These are phyloP conservation scores for Aspergillus texensis DNA, from an alignment of 2,329 filamentous ascomycete genomes.

Conservation along the genomic window DNA sequence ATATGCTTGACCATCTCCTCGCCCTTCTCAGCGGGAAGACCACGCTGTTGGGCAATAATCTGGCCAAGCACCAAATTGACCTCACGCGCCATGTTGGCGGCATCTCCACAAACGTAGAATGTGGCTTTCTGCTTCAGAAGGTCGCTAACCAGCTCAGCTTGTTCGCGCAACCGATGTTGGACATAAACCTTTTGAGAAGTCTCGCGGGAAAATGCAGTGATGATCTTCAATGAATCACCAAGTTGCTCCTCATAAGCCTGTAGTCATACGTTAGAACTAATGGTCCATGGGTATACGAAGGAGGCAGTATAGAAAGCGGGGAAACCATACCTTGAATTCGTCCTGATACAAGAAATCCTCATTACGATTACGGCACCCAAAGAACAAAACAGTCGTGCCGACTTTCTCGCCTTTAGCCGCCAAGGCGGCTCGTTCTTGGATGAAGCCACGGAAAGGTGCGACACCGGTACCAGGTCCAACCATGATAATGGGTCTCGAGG, in stretches of 20 bases:
- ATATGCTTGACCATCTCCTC: constrained; percentile 98
- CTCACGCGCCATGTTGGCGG: constrained; percentile 93
- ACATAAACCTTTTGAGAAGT: constrained; percentile 90
- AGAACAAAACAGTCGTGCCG: constrained; percentile 88
- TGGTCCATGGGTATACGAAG: neutral
- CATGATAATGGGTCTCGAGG: constrained; percentile 92
- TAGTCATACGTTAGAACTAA: constrained; percentile 25
- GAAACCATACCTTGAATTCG: constrained; percentile 81
- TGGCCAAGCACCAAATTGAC: constrained; percentile 85
- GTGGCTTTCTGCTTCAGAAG: constrained; percentile 83
- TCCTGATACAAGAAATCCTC: constrained; percentile 92
- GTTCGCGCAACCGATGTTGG: constrained; percentile 86
- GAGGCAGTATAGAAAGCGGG: neutral
- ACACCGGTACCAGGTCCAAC: constrained; percentile 95
- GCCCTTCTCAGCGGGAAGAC: constrained; percentile 79
- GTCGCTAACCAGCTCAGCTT: constrained; percentile 80
- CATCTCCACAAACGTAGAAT: constrained; percentile 98
- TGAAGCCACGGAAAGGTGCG: constrained; percentile 91
- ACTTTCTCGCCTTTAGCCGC: constrained; percentile 79
- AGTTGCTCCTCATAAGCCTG: constrained; percentile 82
- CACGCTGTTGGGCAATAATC: constrained; percentile 82
- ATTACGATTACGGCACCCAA: constrained; percentile 82
- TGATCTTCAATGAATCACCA: constrained; percentile 84
- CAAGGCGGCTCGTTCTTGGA: constrained; percentile 88
- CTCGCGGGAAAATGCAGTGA: constrained; percentile 95